phyloP scores from a whole-genome alignment of 139 green algal genomes.

The Tetraselmis chui region DNA sequence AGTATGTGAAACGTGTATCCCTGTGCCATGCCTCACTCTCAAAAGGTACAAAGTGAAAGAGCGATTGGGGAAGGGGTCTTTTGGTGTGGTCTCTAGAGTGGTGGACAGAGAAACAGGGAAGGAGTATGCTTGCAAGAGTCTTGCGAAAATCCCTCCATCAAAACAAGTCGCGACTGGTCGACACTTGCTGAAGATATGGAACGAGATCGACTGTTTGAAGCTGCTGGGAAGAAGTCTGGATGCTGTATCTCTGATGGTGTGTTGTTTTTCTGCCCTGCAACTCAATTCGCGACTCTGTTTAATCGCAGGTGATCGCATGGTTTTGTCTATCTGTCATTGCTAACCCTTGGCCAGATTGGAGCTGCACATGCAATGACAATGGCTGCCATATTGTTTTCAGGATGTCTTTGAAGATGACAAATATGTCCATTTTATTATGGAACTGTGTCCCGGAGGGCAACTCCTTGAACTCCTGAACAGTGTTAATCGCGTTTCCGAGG shows the following conservation, averaged over 20 bases:
- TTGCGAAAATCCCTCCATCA: slow-evolving; percentile 8
- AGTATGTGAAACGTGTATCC: no score
- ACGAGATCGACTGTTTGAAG: slow-evolving; percentile 13
- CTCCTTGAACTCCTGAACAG: background rate
- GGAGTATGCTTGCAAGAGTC: slow-evolving; percentile 6
- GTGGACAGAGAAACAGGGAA: background rate
- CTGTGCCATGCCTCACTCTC: background rate
- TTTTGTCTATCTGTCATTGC: background rate
- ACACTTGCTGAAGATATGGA: slow-evolving; percentile 9
- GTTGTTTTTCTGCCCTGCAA: no score
- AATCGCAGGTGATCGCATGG: no score
- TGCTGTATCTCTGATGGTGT: background rate
- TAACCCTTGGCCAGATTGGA: no score
- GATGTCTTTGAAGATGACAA: slow-evolving; percentile 9
- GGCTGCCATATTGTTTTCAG: background rate
- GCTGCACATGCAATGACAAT: no score
- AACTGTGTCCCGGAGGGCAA: slow-evolving; percentile 1
- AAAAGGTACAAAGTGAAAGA: background rate
- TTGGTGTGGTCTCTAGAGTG: slow-evolving; percentile 6
- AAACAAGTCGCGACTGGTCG: background rate
- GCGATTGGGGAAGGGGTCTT: slow-evolving; percentile 2
- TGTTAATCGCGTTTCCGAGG: background rate
- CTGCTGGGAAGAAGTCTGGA: slow-evolving; percentile 4
- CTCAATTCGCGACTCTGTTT: no score
- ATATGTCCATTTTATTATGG: slow-evolving; percentile 12